phyloP scores from a whole-genome alignment of 306 rosid species.

The Prunus fruticosa region DNA sequence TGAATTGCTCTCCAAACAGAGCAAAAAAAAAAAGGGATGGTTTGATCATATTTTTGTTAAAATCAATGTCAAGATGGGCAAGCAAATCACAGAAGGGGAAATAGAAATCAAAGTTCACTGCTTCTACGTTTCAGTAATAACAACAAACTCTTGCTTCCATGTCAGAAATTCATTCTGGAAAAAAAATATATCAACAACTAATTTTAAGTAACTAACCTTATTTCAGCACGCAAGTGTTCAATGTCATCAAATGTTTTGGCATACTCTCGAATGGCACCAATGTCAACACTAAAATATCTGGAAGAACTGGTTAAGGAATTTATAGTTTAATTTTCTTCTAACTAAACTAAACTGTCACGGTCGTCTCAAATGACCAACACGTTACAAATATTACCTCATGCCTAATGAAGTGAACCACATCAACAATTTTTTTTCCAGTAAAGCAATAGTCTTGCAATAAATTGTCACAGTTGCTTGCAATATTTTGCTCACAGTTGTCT shows the following conservation, averaged over 20 bases:
- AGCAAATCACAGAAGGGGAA: no score
- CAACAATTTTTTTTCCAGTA: not conserved
- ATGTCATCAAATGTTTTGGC: constrained; percentile 60
- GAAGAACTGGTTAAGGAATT: constrained; percentile 38
- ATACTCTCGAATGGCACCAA: constrained; percentile 74
- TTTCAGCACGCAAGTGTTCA: constrained; percentile 91
- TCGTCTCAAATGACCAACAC: constrained; percentile 15
- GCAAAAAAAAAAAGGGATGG: not conserved
- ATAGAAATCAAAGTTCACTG: not conserved
- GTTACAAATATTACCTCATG: not conserved
- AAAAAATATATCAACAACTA: not conserved
- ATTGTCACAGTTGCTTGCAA: no score
- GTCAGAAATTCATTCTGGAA: constrained; percentile 2
- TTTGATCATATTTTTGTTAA: not conserved
- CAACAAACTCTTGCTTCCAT: not conserved
- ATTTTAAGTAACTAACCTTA: constrained; percentile 55
- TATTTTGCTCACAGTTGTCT: no score
- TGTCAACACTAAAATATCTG: constrained; percentile 94
- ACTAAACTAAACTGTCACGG: not conserved
- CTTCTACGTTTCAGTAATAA: not conserved
- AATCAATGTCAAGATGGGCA: not conserved
- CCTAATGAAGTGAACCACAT: not conserved
- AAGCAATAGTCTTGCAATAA: not conserved
- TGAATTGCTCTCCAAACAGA: not conserved
- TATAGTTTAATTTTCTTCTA: constrained; percentile 17